Evolutionary conservation across 2,329 filamentous ascomycete genomes (phyloP).

Genomic region (Pestalotiopsis sp.): DNA sequence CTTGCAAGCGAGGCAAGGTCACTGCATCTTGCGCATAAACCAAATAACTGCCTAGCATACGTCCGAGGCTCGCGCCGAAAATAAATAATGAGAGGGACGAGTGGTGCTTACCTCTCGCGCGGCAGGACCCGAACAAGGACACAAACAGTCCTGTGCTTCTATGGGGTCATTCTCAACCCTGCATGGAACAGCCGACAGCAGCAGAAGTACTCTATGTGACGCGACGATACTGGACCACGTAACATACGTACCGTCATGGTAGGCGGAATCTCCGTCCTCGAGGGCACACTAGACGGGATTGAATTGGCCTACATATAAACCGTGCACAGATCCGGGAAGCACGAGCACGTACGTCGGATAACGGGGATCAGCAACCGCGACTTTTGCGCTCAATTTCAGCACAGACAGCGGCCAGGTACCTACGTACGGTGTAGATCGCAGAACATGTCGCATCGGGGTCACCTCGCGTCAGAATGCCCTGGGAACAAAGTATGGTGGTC

Average conservation of each 20-base stretch:
- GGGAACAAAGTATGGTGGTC: neutral
- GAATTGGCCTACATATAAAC: neutral
- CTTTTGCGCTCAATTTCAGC: neutral
- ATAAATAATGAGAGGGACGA: neutral
- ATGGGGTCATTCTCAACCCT: neutral
- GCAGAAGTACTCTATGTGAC: neutral
- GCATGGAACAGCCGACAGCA: neutral
- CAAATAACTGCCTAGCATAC: neutral
- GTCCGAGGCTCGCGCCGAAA: neutral
- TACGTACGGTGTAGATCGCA: neutral
- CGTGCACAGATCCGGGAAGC: neutral
- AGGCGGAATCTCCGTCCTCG: neutral
- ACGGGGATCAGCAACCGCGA: neutral
- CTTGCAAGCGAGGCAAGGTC: slow-evolving; percentile 5
- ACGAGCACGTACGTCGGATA: neutral
- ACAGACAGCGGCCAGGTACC: neutral
- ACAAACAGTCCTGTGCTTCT: slow-evolving; percentile 1
- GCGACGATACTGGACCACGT: neutral
- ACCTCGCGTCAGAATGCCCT: neutral
- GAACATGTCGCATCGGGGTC: neutral
- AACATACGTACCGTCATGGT: neutral
- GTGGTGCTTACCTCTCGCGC: neutral
- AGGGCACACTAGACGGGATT: neutral
- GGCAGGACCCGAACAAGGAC: neutral
- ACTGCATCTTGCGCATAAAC: slow-evolving; percentile 8